Base-by-base conservation (phyloP, 2,329 filamentous ascomycete species). In the Allantophomopsis lycopodina region DNA sequence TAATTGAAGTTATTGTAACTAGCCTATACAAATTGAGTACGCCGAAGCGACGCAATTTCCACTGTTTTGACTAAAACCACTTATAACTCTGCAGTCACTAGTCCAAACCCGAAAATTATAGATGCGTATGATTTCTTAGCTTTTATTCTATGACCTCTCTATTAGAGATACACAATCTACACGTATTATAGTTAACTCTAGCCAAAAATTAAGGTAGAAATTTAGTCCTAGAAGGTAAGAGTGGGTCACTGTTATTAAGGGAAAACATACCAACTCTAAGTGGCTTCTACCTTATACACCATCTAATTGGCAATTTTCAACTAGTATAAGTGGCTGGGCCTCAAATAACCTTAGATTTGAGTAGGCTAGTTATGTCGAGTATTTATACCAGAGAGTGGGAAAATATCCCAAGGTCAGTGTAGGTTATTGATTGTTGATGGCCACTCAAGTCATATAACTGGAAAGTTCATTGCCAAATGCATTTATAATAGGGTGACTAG, bases 391-490 rank as follows among this genome's bases (percentile, higher is more conserved):
- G 5, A 20, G 5, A 17, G 7, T 14, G 5, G 5, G 3, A 14
- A 35, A 7, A 34, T 35, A 15, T 20, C n/a, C 5, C 3, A 31
- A 39, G 17, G 20, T 13, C 2, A 35, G 5, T 18, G 2, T 2
- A 2, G 30, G 3, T 4, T 39, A 5, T 28, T 36, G 2, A 40
- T 40, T 14, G 12, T 36, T 8, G 16, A 40, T 36, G 2, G 32
- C n/a, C 5, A 40, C 33, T 14, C 28, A 14, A 40, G 38, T 36
- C 10, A 40, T 35, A 40, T 40, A n/a, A 40, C 37, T 33, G 5
- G n/a, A 2, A 4, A 38, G 15, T 15, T 38, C 2, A 38, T 38
- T 38, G 7, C 7, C 8, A 16, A 23, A 16, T 38, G 7, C 5
- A 38, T 38, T 11, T 7, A 38, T 13, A 38, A 20, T 20, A 20